These are phyloP conservation scores for Prunus campanulata DNA, from an alignment of 306 rosid species.

Conservation along the genomic window DNA sequence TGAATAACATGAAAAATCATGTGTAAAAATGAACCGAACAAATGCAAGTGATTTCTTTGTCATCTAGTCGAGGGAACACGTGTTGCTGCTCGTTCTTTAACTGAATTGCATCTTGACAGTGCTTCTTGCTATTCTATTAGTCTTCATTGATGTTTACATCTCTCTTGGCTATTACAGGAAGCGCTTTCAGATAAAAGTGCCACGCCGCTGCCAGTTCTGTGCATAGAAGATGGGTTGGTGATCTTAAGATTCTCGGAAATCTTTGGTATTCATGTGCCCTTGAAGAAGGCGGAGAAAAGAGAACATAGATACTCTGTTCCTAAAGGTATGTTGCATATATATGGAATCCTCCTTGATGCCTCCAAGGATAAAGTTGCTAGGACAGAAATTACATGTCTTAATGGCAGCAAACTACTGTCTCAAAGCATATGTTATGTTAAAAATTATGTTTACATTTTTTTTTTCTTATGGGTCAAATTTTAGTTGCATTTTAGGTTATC, in stretches of 20 bases:
- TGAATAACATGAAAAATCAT: no score
- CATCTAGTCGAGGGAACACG: not conserved
- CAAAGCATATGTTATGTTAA: not conserved
- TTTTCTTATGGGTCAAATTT: not conserved
- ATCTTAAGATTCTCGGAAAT: constrained; percentile 90
- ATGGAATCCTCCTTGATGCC: constrained; percentile 20
- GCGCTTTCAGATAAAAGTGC: constrained; percentile 31
- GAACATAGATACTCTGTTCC: constrained; percentile 62
- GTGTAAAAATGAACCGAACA: no score
- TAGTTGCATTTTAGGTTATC: not conserved
- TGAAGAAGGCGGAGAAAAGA: constrained; percentile 78
- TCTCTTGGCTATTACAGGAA: constrained; percentile 27
- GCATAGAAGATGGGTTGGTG: constrained; percentile 76
- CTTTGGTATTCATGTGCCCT: constrained; percentile 74
- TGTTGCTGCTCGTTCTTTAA: not conserved
- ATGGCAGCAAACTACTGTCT: constrained; percentile 4
- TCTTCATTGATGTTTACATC: constrained; percentile 11
- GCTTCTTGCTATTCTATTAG: not conserved
- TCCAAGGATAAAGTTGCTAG: not conserved
- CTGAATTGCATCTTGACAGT: not conserved
- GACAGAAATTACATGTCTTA: not conserved
- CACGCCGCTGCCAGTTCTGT: constrained; percentile 74
- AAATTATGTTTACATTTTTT: not conserved
- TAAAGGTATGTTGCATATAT: constrained; percentile 48
- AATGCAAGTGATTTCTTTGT: not conserved